Evolutionary conservation across 2,329 filamentous ascomycete genomes (phyloP).

Genomic region (Xylariaceae sp.): DNA sequence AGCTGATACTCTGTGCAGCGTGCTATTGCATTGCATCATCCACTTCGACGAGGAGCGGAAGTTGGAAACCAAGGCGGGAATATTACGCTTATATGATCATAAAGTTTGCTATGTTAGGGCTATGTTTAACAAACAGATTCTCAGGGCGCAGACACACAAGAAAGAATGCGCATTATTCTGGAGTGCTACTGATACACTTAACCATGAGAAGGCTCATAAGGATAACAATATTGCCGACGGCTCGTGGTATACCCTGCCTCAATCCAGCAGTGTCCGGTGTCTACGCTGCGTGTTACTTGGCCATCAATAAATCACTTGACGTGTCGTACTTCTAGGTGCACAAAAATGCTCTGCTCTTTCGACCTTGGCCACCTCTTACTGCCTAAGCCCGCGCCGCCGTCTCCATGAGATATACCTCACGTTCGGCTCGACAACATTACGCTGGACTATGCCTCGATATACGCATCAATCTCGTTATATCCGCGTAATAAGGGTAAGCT

Average conservation of each 20-base stretch:
- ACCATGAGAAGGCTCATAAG: constrained; percentile 40
- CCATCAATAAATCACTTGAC: constrained; percentile 40
- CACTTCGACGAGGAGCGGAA: constrained; percentile 39
- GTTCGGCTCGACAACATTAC: constrained; percentile 35
- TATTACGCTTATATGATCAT: constrained; percentile 8
- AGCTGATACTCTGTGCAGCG: constrained; percentile 43
- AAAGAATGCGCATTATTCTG: constrained; percentile 45
- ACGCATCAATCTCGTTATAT: constrained; percentile 40
- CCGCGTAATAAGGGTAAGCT: constrained; percentile 32
- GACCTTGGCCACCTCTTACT: constrained; percentile 41
- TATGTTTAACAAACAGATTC: constrained; percentile 39
- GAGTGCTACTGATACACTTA: constrained; percentile 37
- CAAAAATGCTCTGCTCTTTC: constrained; percentile 43
- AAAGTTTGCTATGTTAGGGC: constrained; percentile 40
- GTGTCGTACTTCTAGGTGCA: constrained; percentile 41
- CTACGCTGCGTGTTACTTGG: constrained; percentile 45
- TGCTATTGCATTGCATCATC: constrained; percentile 47
- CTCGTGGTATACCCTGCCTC: constrained; percentile 45
- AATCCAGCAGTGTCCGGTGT: constrained; percentile 43
- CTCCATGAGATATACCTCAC: constrained; percentile 40
- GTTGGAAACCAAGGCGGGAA: constrained; percentile 30
- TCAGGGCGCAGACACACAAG: constrained; percentile 39
- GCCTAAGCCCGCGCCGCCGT: constrained; percentile 27
- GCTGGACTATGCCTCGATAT: constrained; percentile 39
- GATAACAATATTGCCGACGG: constrained; percentile 37